Percentiles rank a stretch among this genome's conserved stretches.
These are phyloP conservation scores for Xerophyta viscosa DNA, from an alignment of 106 monocot genomes.

Conservation along the genomic window DNA sequence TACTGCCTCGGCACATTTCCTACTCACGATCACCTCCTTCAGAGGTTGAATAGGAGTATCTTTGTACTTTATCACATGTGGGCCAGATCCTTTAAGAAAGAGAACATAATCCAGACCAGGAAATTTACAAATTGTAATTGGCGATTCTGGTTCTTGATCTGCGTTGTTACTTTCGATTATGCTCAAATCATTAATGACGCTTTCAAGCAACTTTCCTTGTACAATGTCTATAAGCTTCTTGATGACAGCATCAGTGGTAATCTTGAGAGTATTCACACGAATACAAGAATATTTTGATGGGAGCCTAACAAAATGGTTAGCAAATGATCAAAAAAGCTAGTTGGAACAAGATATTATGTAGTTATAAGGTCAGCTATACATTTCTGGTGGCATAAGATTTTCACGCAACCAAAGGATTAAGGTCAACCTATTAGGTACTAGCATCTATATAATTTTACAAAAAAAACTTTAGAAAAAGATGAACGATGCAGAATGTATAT, in stretches of 20 bases:
- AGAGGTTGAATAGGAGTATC: conserved; percentile 23
- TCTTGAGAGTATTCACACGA: conserved; percentile 75
- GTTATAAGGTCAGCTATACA: not conserved
- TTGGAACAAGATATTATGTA: too few relatives aligned
- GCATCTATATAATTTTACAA: too few relatives aligned
- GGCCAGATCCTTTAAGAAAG: conserved; percentile 82
- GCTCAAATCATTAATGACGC: not conserved
- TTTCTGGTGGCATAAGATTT: too few relatives aligned
- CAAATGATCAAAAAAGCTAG: too few relatives aligned
- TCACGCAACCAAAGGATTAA: too few relatives aligned
- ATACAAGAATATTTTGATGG: conserved; percentile 90
- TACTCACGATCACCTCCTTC: conserved; percentile 93
- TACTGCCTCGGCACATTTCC: conserved; percentile 97
- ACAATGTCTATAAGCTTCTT: conserved; percentile 38
- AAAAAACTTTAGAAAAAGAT: too few relatives aligned
- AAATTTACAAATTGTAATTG: conserved; percentile 38
- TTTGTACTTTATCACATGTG: conserved; percentile 43
- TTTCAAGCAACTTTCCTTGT: conserved; percentile 12
- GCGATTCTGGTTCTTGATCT: not conserved
- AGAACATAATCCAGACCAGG: conserved; percentile 71
- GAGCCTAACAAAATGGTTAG: conserved; percentile 45
- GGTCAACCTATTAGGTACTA: too few relatives aligned
- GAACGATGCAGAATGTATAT: too few relatives aligned
- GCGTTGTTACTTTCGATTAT: too few relatives aligned
- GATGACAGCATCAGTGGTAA: conserved; percentile 44